Evolutionary conservation across 139 green algal genomes (phyloP), one percentile per base, ranked within the genome.

Genomic region (Chlamydomonas asymmetrica): DNA sequence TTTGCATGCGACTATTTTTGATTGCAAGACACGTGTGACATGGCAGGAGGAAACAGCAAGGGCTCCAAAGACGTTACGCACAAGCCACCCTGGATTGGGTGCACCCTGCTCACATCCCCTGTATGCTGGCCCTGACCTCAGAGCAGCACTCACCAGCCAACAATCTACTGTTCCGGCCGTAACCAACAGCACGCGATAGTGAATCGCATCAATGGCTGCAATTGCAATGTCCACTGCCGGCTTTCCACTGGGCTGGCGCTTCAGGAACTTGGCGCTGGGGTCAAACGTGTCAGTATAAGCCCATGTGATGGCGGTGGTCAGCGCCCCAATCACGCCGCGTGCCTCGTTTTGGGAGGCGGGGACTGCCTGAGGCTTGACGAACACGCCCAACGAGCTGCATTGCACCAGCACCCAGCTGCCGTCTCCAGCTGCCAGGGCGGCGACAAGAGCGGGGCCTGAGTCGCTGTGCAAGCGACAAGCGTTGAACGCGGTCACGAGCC

Each of bases 201-300:
- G 75, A 25, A 5, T 41, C n/a, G n/a, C n/a, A n/a, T n/a, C n/a
- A n/a, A n/a, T n/a, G n/a, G n/a, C n/a, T n/a, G n/a, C n/a, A n/a
- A n/a, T n/a, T n/a, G n/a, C n/a, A n/a, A n/a, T n/a, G n/a, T n/a
- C n/a, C n/a, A n/a, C n/a, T n/a, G n/a, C n/a, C n/a, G n/a, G n/a
- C n/a, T n/a, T n/a, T n/a, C n/a, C n/a, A n/a, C n/a, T n/a, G n/a
- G n/a, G n/a, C n/a, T n/a, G n/a, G n/a, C n/a, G n/a, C n/a, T n/a
- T n/a, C 48, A 86, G 22, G 61, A 74, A 78, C 64, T 78, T 77
- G 1, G 56, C 54, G 48, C 68, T 60, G 1, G 80, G 80, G 40
- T 79, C 74, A 43, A 85, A 85, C 0, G 74, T 74, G 64, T 85
- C 80, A 9, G 37, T 63, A 31, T 68, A 65, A 4, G 68, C 68